These are phyloP conservation scores for Hirsutella minnesotensis DNA, from an alignment of 2,329 filamentous ascomycete genomes.

Conservation along the genomic window DNA sequence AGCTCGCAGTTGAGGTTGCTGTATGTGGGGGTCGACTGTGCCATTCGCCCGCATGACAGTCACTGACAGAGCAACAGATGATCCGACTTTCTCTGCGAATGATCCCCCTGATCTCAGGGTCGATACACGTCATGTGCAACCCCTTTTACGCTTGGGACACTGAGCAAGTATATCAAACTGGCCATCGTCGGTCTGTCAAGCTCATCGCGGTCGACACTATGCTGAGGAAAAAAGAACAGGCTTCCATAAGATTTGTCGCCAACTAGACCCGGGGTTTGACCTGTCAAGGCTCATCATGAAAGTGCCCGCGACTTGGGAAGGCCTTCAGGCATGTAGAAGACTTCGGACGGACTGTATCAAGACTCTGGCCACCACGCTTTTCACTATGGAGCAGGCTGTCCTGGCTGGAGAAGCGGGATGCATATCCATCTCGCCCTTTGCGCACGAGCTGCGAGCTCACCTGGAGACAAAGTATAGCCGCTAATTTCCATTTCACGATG, in stretches of 20 bases:
- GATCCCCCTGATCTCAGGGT: neutral
- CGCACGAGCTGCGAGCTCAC: conserved; percentile 1
- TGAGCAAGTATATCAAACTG: neutral
- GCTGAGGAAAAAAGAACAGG: neutral
- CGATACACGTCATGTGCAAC: conserved; percentile 1
- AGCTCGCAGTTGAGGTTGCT: neutral
- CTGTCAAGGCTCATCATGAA: conserved; percentile 1
- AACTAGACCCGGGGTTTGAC: neutral
- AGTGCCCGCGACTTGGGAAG: conserved; percentile 1
- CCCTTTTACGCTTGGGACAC: conserved; percentile 1
- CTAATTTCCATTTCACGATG: neutral
- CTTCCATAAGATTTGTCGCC: neutral
- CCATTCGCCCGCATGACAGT: neutral
- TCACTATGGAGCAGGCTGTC: conserved; percentile 1
- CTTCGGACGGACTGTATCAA: neutral
- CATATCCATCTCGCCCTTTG: neutral
- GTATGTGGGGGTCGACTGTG: neutral
- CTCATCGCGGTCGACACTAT: no score
- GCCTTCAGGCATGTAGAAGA: neutral
- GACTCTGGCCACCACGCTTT: conserved; percentile 1
- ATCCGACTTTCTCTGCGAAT: neutral
- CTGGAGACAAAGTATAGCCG: neutral
- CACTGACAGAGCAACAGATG: neutral
- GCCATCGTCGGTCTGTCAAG: neutral
- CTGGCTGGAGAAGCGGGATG: conserved; percentile 1